These are phyloP conservation scores for Kwoniella europaea DNA, from an alignment of 768 basidiomycete genomes.

Conservation along the genomic window DNA sequence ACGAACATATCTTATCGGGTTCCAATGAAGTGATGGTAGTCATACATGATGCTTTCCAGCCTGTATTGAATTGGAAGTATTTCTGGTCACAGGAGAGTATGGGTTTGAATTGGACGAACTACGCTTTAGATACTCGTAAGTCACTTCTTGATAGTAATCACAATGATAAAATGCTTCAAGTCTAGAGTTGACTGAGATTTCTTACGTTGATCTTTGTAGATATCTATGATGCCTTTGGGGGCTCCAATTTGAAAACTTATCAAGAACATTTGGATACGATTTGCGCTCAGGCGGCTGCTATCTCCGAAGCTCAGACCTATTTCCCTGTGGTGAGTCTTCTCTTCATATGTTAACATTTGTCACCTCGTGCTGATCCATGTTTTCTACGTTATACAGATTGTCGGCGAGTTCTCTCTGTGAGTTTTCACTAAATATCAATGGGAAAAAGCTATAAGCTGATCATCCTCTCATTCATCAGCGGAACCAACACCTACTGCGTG, in stretches of 20 bases:
- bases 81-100: slow-evolving; percentile 34
- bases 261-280: slow-evolving; percentile 49
- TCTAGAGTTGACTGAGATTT: neutral
- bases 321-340: slow-evolving; percentile 43
- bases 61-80: slow-evolving; percentile 47
- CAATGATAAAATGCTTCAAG: neutral
- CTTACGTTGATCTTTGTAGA: slow-evolving; percentile 14
- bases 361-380: neutral
- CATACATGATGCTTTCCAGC: slow-evolving; percentile 54
- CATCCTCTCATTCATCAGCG: slow-evolving; percentile 11
- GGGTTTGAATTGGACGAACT: slow-evolving; percentile 48
- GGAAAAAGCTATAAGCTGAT: neutral
- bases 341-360: too few species aligned
- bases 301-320: slow-evolving; percentile 37
- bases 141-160: neutral
- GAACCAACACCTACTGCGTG: slow-evolving; percentile 49
- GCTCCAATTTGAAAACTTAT: slow-evolving; percentile 26
- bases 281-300: slow-evolving; percentile 26
- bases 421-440: neutral
- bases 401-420: slow-evolving; percentile 50
- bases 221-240: slow-evolving; percentile 45
- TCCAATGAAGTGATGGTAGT: slow-evolving; percentile 48
- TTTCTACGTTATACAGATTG: slow-evolving; percentile 25
- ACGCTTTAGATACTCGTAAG: slow-evolving; percentile 50
- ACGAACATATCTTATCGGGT: slow-evolving; percentile 35